Conservation (phyloP, 495 filamentous ascomycete species). For the Trichoderma parareesei region DNA sequence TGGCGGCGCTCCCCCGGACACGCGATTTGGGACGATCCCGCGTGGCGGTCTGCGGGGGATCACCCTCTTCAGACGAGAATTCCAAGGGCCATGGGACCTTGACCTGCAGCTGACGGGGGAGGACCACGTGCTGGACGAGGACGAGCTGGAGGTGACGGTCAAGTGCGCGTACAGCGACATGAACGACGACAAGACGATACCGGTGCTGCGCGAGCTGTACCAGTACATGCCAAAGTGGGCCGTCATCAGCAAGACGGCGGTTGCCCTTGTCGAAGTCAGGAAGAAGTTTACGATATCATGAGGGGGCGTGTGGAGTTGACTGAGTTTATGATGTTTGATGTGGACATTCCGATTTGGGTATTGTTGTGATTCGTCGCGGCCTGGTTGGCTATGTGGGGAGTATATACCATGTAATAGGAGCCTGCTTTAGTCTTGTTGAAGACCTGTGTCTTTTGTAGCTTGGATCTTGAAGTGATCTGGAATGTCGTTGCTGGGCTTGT, state of each 20-base stretch:
- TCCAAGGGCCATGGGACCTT: slow-evolving; percentile 67
- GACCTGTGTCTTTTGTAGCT: too few species aligned
- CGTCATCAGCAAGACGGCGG: slow-evolving; percentile 60
- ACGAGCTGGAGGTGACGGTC: slow-evolving; percentile 46
- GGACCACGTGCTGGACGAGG: slow-evolving; percentile 15
- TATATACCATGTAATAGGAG: too few species aligned
- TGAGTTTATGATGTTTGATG: not conserved
- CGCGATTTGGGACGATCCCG: slow-evolving; percentile 50
- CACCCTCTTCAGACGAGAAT: slow-evolving; percentile 65
- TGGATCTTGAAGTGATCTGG: too few species aligned
- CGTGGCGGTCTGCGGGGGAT: slow-evolving; percentile 30
- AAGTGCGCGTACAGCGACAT: slow-evolving; percentile 86
- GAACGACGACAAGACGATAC: slow-evolving; percentile 62
- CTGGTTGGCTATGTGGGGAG: too few species aligned
- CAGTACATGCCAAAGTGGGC: slow-evolving; percentile 74
- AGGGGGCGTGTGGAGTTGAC: not conserved
- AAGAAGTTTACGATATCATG: slow-evolving; percentile 30
- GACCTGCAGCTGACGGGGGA: slow-evolving; percentile 57
- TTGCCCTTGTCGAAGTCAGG: slow-evolving; percentile 73
- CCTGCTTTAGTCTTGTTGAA: too few species aligned
- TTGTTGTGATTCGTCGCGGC: too few species aligned
- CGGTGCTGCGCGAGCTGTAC: slow-evolving; percentile 75
- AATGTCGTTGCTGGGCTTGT: too few species aligned
- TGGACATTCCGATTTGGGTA: too few species aligned
- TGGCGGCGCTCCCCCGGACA: slow-evolving; percentile 42